A percentile compares a stretch with the other conserved stretches of the same genome.
Evolutionary conservation across 139 green algal genomes (phyloP).

Genomic region (Nannochloris sp.): DNA sequence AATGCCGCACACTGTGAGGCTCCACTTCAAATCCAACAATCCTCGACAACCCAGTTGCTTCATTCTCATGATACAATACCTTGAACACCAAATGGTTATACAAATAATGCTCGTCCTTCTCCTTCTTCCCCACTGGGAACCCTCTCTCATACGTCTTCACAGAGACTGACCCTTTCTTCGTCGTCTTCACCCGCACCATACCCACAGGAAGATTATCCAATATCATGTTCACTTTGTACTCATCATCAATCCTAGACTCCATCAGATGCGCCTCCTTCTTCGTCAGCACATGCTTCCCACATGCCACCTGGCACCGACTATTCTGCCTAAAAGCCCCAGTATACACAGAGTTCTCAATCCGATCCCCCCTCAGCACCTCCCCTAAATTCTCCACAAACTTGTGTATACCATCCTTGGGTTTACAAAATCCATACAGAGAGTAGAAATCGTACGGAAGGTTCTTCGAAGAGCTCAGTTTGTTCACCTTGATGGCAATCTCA

Average conservation of each 20-base stretch:
- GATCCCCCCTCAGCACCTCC: conserved; percentile 92
- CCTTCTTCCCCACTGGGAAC: conserved; percentile 83
- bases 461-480: conserved; percentile 90
- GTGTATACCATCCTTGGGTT: conserved; percentile 75
- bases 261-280: conserved; percentile 71
- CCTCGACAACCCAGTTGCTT: conserved; percentile 60
- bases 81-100: conserved; percentile 97
- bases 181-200: conserved; percentile 75
- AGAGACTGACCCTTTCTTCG: conserved; percentile 46
- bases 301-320: conserved; percentile 92
- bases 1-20: conserved; percentile 74
- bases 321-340: conserved; percentile 81
- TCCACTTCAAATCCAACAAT: conserved; percentile 98
- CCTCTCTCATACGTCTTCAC: conserved; percentile 94
- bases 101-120: conserved; percentile 72
- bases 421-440: conserved; percentile 85
- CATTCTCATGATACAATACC: conserved; percentile 91
- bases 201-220: conserved; percentile 97
- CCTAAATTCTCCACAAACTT: conserved; percentile 90
- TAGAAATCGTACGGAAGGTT: conserved; percentile 99
- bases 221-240: conserved; percentile 99
- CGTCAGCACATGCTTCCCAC: conserved; percentile 66
- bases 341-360: conserved; percentile 97
- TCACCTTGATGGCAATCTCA: conserved; percentile 82
- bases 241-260: conserved; percentile 76